Evolutionary conservation across 2,329 filamentous ascomycete genomes (phyloP).

Genomic region (Didymellaceae sp.): DNA sequence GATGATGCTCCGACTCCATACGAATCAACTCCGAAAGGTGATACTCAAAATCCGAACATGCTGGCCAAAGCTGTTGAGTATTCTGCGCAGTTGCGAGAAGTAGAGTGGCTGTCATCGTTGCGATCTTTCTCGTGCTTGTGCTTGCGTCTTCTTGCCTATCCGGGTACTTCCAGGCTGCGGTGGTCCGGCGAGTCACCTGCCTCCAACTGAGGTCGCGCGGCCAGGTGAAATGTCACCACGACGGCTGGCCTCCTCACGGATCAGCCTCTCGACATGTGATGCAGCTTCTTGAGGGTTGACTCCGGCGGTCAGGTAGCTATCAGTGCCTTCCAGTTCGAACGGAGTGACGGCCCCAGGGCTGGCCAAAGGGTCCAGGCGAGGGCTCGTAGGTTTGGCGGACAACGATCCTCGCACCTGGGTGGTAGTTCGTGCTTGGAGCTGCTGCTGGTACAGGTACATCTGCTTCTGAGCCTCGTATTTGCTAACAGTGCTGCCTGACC

Average conservation of each 20-base stretch:
- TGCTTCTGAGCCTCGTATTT: slow-evolving; percentile 59
- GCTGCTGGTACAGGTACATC: slow-evolving; percentile 57
- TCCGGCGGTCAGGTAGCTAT: slow-evolving; percentile 57
- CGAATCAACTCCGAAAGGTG: slow-evolving; percentile 20
- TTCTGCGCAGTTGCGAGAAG: too few species aligned
- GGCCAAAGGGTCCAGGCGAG: slow-evolving; percentile 56
- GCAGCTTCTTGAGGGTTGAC: slow-evolving; percentile 47
- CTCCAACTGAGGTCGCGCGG: slow-evolving; percentile 36
- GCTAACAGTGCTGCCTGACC: slow-evolving; percentile 45
- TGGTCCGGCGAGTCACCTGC: slow-evolving; percentile 39
- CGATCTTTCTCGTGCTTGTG: slow-evolving; percentile 6
- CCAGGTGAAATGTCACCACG: slow-evolving; percentile 44
- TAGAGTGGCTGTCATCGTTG: slow-evolving; percentile 3
- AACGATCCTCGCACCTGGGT: slow-evolving; percentile 32
- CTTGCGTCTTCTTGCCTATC: slow-evolving; percentile 11
- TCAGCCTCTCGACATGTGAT: slow-evolving; percentile 55
- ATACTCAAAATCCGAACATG: slow-evolving; percentile 3
- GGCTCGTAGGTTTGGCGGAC: slow-evolving; percentile 53
- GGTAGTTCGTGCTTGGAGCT: slow-evolving; percentile 46
- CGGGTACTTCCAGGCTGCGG: slow-evolving; percentile 2
- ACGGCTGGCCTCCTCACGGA: slow-evolving; percentile 53
- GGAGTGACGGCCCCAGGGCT: slow-evolving; percentile 61
- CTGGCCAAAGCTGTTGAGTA: not conserved
- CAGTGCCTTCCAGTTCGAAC: slow-evolving; percentile 55
- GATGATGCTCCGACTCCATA: slow-evolving; percentile 37